Conservation (phyloP, 2,329 filamentous ascomycete species). For the Diplodia sapinea region DNA sequence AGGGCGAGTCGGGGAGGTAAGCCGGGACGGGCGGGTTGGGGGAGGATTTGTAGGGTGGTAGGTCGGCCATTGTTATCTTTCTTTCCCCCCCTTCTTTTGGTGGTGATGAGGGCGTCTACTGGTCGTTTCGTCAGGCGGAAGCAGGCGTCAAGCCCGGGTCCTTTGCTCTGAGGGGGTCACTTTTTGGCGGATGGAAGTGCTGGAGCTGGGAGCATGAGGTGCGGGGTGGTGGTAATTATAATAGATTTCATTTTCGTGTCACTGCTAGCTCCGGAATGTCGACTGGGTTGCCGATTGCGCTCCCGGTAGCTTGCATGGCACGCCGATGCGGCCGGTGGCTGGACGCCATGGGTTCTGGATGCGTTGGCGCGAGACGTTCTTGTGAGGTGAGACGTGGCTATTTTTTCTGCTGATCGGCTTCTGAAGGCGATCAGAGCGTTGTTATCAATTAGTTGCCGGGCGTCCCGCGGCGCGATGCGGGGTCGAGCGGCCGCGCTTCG, state of each 20-base stretch:
- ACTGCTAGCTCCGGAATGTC: constrained; percentile 4
- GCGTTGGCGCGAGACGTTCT: constrained; percentile 4
- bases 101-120: no score
- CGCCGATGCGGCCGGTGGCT: not conserved
- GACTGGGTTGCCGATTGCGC: not conserved
- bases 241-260: not conserved
- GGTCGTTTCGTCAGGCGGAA: not conserved
- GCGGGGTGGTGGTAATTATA: not conserved
- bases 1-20: constrained; percentile 44
- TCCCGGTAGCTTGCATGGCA: not conserved
- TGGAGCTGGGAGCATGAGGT: not conserved
- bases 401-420: constrained; percentile 15
- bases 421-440: constrained; percentile 20
- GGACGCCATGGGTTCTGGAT: not conserved
- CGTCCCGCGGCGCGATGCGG: not conserved
- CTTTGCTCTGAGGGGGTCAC: no score
- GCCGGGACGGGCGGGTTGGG: constrained; percentile 39
- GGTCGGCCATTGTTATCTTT: not conserved
- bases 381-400: not conserved
- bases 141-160: not conserved
- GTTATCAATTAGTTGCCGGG: constrained; percentile 17
- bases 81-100: no score
- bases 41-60: constrained; percentile 8
- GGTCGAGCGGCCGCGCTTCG: not conserved
- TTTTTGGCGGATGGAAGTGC: no score